Evolutionary conservation across 352 stramenopile genomes (phyloP).

Genomic region (Pythium myriotylum): DNA sequence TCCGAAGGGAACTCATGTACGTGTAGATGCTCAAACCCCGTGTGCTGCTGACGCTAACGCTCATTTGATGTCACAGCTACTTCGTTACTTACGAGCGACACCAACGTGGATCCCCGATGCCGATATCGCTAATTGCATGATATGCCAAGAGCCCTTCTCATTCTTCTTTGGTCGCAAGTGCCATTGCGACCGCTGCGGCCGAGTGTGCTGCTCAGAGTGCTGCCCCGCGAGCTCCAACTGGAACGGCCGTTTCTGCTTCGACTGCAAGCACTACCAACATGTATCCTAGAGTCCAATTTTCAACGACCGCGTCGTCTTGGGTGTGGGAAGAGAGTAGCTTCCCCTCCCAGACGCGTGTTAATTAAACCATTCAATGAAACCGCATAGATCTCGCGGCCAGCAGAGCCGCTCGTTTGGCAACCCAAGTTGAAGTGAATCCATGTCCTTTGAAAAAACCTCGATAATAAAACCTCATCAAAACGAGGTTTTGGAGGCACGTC

Average conservation of each 20-base stretch:
- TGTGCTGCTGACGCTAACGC: not conserved
- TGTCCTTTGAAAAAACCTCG: slow-evolving; percentile 13
- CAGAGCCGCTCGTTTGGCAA: not conserved
- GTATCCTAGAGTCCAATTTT: slow-evolving; percentile 30
- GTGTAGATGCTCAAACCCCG: slow-evolving; percentile 16
- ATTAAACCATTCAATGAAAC: not conserved
- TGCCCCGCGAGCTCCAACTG: slow-evolving; percentile 65
- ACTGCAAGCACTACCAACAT: slow-evolving; percentile 78
- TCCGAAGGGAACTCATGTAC: slow-evolving; percentile 62
- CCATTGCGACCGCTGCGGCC: slow-evolving; percentile 73
- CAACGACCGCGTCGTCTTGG: not conserved
- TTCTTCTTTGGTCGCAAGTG: slow-evolving; percentile 76
- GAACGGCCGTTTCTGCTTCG: slow-evolving; percentile 76
- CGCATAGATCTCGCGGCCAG: not conserved
- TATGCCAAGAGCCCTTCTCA: slow-evolving; percentile 70
- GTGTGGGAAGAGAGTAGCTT: not conserved
- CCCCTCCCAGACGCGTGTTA: not conserved
- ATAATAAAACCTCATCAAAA: slow-evolving; percentile 10
- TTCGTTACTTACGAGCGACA: slow-evolving; percentile 56
- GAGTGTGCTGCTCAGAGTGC: slow-evolving; percentile 80
- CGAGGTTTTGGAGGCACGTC: slow-evolving; percentile 2
- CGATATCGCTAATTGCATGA: slow-evolving; percentile 65
- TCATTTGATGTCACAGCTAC: slow-evolving; percentile 34
- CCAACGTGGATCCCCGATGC: slow-evolving; percentile 67
- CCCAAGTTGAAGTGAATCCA: slow-evolving; percentile 15